phyloP scores from a whole-genome alignment of 1,284 basidiomycete genomes.

The Trametes versicolor region DNA sequence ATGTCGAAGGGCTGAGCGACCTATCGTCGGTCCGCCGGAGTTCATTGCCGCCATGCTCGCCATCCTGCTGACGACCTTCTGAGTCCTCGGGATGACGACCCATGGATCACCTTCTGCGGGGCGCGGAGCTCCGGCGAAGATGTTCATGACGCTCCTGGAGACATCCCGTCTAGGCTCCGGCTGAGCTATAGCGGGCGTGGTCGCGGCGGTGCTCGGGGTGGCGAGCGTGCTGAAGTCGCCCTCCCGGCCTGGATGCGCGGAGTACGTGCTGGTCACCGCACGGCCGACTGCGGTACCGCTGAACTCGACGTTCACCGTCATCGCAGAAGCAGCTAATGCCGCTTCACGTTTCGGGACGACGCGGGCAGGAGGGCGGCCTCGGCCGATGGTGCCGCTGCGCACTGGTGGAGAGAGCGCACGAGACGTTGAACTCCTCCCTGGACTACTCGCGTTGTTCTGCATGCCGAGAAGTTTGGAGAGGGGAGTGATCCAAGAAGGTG shows the following conservation, averaged over 20 bases:
- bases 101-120: conserved; percentile 60
- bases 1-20: conserved; percentile 36
- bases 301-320: conserved; percentile 95
- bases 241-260: conserved; percentile 45
- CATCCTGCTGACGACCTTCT: conserved; percentile 30
- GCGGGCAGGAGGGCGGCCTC: conserved; percentile 47
- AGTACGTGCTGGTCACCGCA: conserved; percentile 70
- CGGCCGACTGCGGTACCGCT: conserved; percentile 79
- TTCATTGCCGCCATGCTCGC: conserved; percentile 28
- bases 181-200: conserved; percentile 27
- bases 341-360: conserved; percentile 79
- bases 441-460: conserved; percentile 29
- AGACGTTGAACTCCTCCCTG: conserved; percentile 37
- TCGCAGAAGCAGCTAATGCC: conserved; percentile 85
- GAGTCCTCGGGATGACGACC: conserved; percentile 63
- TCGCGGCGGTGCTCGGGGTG: conserved; percentile 27
- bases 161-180: conserved; percentile 34
- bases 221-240: conserved; percentile 31
- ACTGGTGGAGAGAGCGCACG: conserved; percentile 43
- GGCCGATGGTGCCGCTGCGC: conserved; percentile 34
- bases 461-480: conserved; percentile 77
- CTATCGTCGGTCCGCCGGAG: conserved; percentile 38
- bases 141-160: conserved; percentile 66
- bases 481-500: conserved; percentile 83
- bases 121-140: conserved; percentile 85